Percentiles rank a stretch among this genome's conserved stretches.
Evolutionary conservation across 805 yeast genomes (phyloP).

Genomic region (Nematodospora valgi): DNA sequence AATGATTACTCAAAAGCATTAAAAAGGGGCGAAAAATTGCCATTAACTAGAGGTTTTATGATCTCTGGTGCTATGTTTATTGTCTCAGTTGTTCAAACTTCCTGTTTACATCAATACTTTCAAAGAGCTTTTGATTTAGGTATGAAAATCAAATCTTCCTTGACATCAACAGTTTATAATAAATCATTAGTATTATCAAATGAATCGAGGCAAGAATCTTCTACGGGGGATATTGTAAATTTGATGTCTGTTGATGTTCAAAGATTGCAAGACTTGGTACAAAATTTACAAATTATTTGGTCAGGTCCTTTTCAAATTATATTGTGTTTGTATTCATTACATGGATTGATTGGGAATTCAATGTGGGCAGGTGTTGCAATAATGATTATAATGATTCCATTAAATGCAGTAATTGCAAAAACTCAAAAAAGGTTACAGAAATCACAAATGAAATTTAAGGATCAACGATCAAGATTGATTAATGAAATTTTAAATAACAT

Average conservation of each 20-base stretch:
- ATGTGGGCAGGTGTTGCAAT: conserved; percentile 95
- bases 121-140: conserved; percentile 72
- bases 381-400: conserved; percentile 73
- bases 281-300: conserved; percentile 78
- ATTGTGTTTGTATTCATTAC: conserved; percentile 69
- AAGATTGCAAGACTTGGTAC: conserved; percentile 78
- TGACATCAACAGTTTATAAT: conserved; percentile 64
- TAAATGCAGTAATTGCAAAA: conserved; percentile 68
- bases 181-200: conserved; percentile 67
- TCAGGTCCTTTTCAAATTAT: conserved; percentile 89
- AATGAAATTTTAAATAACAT: conserved; percentile 88
- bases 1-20: conserved; percentile 36
- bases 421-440: conserved; percentile 72
- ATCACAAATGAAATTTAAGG: conserved; percentile 85
- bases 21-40: conserved; percentile 43
- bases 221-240: conserved; percentile 92
- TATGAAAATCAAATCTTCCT: conserved; percentile 68
- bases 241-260: conserved; percentile 93
- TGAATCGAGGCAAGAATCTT: conserved; percentile 65
- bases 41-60: conserved; percentile 72
- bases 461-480: conserved; percentile 84
- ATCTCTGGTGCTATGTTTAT: conserved; percentile 73
- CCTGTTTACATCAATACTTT: conserved; percentile 74
- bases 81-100: conserved; percentile 74
- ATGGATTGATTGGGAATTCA: conserved; percentile 74